Percentiles rank a stretch among this genome's conserved stretches.
These are phyloP conservation scores for Penicillium paxilli DNA, from an alignment of 495 filamentous ascomycete species.

Conservation along the genomic window DNA sequence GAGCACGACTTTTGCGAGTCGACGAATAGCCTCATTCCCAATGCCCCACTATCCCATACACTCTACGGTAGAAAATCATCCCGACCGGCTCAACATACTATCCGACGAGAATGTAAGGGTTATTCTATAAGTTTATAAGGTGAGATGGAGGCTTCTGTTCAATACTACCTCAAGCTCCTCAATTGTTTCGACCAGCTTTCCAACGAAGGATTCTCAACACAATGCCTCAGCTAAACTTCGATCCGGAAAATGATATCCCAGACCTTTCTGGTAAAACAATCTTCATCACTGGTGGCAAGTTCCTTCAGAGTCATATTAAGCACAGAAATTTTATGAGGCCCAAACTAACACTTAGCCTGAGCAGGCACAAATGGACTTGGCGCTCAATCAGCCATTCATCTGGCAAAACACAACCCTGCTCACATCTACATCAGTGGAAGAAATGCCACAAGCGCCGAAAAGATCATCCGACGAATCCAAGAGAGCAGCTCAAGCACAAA, in stretches of 20 bases:
- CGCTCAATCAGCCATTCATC: slow-evolving; percentile 48
- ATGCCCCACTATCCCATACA: no score
- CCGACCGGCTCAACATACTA: neutral
- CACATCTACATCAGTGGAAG: slow-evolving; percentile 62
- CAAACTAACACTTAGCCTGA: no score
- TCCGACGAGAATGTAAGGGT: neutral
- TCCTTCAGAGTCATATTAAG: no score
- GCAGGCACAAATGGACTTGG: slow-evolving; percentile 56
- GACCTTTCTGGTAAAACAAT: slow-evolving; percentile 53
- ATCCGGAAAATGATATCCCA: slow-evolving; percentile 48
- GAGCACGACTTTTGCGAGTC: neutral
- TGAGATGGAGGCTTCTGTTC: neutral
- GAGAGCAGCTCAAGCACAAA: slow-evolving; percentile 21
- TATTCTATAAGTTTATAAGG: neutral
- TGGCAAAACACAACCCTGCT: slow-evolving; percentile 53
- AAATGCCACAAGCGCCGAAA: slow-evolving; percentile 39
- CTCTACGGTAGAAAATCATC: neutral
- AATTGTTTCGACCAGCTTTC: neutral
- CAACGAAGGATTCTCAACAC: neutral
- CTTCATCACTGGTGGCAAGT: slow-evolving; percentile 58
- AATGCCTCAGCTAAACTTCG: slow-evolving; percentile 12
- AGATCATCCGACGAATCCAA: slow-evolving; percentile 44
- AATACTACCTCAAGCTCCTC: neutral
- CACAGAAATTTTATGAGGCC: no score
- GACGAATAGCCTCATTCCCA: neutral